phyloP scores from a whole-genome alignment of 805 yeast species.

The Schizosaccharomyces japonicus region DNA sequence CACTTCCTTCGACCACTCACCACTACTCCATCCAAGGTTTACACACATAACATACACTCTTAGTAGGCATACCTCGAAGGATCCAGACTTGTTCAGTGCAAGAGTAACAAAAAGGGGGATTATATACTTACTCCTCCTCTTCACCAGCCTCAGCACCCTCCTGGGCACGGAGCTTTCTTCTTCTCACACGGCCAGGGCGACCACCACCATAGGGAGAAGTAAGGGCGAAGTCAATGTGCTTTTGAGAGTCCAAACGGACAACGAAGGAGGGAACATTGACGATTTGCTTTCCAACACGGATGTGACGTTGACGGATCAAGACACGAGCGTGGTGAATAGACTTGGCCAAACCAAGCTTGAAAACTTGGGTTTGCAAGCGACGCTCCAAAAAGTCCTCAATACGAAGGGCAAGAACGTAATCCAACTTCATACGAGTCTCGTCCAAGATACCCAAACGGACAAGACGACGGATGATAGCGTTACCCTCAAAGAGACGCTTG shows the following conservation, averaged over 20 bases:
- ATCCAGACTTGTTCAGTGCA: no score
- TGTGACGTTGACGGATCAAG: slow-evolving; percentile 94
- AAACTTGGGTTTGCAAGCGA: slow-evolving; percentile 99
- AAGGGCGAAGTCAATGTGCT: slow-evolving; percentile 98
- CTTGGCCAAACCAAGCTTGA: slow-evolving; percentile 98
- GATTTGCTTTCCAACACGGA: slow-evolving; percentile 98
- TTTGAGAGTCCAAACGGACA: slow-evolving; percentile 98
- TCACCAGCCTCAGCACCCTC: slow-evolving; percentile 1
- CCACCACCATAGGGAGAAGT: slow-evolving; percentile 99
- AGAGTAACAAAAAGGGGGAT: no score
- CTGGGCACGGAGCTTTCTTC: slow-evolving; percentile 24
- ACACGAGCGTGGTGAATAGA: slow-evolving; percentile 99
- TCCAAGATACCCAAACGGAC: slow-evolving; percentile 96
- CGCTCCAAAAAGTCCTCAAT: slow-evolving; percentile 99
- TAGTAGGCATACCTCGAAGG: no score
- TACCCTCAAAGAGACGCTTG: slow-evolving; percentile 99
- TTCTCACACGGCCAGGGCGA: slow-evolving; percentile 99
- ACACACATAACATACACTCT: no score
- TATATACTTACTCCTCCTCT: slow-evolving; percentile 1
- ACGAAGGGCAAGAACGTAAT: slow-evolving; percentile 95
- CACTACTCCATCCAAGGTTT: no score
- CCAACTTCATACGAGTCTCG: slow-evolving; percentile 98
- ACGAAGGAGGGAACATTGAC: slow-evolving; percentile 97
- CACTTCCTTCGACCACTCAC: no score
- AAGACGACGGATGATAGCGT: slow-evolving; percentile 97